Evolutionary conservation across 768 basidiomycete species (phyloP).

Genomic region (Amanita pallidorosea): DNA sequence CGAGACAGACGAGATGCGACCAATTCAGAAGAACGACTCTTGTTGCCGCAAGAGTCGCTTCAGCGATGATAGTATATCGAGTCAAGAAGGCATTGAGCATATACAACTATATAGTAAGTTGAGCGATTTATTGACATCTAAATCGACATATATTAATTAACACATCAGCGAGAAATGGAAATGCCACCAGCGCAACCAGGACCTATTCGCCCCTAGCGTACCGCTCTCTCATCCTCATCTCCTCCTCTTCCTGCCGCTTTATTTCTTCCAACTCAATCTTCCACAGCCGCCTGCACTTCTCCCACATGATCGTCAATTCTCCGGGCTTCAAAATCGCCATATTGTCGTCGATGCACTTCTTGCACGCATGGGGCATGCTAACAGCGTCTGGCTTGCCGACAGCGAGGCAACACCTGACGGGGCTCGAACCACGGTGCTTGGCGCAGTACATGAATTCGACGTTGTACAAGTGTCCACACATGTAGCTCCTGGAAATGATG

Average conservation of each 20-base stretch:
- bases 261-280: constrained; percentile 1
- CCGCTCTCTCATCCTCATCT: neutral
- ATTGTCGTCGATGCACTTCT: constrained; percentile 4
- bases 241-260: neutral
- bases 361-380: constrained; percentile 3
- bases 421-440: neutral
- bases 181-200: no score
- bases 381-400: neutral
- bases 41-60: no score
- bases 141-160: no score
- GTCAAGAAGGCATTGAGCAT: no score
- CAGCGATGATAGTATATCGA: no score
- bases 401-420: neutral
- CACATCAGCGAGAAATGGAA: no score
- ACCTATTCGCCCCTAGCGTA: neutral
- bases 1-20: no score
- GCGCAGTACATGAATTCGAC: constrained; percentile 6
- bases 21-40: no score
- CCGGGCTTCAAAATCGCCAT: constrained; percentile 1
- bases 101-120: no score
- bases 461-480: constrained; percentile 3
- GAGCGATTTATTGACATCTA: no score
- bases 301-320: constrained; percentile 5
- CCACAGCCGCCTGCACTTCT: constrained; percentile 4
- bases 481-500: constrained; percentile 1